These are phyloP conservation scores for Sporisorium reilianum DNA, from an alignment of 1,284 basidiomycete species.

Conservation along the genomic window DNA sequence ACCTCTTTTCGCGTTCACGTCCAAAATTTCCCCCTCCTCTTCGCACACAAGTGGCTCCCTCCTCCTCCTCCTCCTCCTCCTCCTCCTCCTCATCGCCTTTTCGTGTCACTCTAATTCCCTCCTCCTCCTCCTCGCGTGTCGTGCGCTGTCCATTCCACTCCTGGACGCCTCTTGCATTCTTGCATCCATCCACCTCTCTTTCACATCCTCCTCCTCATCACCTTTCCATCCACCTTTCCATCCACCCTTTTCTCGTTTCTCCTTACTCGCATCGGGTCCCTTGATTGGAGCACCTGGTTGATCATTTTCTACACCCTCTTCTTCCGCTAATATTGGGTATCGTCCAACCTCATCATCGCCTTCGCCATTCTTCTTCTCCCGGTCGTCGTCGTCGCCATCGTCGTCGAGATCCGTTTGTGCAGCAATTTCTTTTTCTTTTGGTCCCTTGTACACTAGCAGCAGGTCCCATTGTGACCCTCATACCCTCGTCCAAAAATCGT, in stretches of 20 bases:
- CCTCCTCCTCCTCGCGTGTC: slow-evolving; percentile 5
- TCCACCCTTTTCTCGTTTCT: slow-evolving; percentile 10
- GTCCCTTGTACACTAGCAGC: slow-evolving; percentile 43
- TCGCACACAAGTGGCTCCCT: slow-evolving; percentile 3
- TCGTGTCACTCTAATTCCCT: slow-evolving; percentile 8
- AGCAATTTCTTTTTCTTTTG: slow-evolving; percentile 19
- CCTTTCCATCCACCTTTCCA: slow-evolving; percentile 5
- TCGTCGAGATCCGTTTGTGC: slow-evolving; percentile 18
- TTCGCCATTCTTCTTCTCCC: neutral
- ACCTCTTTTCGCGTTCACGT: slow-evolving; percentile 5
- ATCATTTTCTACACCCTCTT: slow-evolving; percentile 8
- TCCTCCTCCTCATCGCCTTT: slow-evolving; percentile 1
- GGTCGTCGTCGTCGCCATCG: too few species aligned
- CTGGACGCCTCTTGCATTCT: slow-evolving; percentile 25
- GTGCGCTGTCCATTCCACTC: slow-evolving; percentile 14
- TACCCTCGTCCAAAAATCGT: slow-evolving; percentile 23
- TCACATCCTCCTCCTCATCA: slow-evolving; percentile 7
- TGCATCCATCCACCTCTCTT: slow-evolving; percentile 30
- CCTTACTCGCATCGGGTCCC: slow-evolving; percentile 16
- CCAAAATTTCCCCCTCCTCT: neutral
- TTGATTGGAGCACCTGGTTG: slow-evolving; percentile 28
- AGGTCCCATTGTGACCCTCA: slow-evolving; percentile 23
- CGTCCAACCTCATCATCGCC: slow-evolving; percentile 11
- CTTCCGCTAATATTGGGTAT: slow-evolving; percentile 17
- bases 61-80: slow-evolving; percentile 8